Evolutionary conservation across 495 filamentous ascomycete species (phyloP).

Genomic region (Oidiodendron maius): DNA sequence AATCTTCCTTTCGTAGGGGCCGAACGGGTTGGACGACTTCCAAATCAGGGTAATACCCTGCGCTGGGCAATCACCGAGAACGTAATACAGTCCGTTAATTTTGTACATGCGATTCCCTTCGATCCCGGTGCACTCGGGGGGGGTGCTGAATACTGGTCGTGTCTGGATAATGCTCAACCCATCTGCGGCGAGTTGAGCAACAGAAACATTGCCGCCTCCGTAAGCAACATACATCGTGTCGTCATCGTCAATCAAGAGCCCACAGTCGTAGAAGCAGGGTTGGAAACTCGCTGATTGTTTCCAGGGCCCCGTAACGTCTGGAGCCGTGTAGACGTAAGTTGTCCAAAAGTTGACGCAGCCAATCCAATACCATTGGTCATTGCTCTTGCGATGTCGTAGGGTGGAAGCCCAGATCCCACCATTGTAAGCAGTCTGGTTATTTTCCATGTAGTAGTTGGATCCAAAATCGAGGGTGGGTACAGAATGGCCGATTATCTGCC

Average conservation of each 20-base stretch:
- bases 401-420: constrained; percentile 52
- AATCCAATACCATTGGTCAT: constrained; percentile 50
- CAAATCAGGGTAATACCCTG: constrained; percentile 41
- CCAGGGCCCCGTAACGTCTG: constrained; percentile 34
- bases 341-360: constrained; percentile 44
- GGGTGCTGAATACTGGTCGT: constrained; percentile 33
- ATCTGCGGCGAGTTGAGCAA: constrained; percentile 45
- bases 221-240: constrained; percentile 53
- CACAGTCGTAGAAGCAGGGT: constrained; percentile 54
- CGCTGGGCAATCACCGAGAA: constrained; percentile 38
- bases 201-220: constrained; percentile 39
- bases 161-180: constrained; percentile 36
- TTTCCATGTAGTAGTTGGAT: constrained; percentile 41
- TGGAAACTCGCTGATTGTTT: constrained; percentile 23
- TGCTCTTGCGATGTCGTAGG: constrained; percentile 42
- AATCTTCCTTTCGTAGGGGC: constrained; percentile 36
- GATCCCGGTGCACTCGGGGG: constrained; percentile 30
- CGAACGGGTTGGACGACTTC: constrained; percentile 38
- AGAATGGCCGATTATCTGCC: constrained; percentile 49
- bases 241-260: constrained; percentile 48
- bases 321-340: constrained; percentile 46
- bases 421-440: constrained; percentile 39
- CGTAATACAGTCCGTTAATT: constrained; percentile 47
- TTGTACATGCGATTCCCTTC: constrained; percentile 56
- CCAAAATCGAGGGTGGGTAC: constrained; percentile 46